Evolutionary conservation across 371 early-diverging fungal genomes (phyloP), one percentile per base, ranked within the genome.

Genomic region (Apophysomyces ossiformis): DNA sequence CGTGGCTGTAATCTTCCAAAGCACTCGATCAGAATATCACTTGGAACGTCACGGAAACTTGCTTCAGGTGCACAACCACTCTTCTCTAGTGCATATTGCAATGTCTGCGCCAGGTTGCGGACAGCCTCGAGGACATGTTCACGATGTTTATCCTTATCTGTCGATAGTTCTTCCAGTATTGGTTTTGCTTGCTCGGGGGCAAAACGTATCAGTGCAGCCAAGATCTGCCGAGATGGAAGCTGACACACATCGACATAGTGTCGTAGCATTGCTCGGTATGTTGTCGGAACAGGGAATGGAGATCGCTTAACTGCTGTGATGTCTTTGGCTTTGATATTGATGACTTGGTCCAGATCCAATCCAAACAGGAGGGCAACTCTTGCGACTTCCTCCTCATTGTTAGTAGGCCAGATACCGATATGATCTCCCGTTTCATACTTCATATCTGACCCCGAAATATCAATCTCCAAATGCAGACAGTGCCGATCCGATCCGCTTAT

Each of bases 371-470:
- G 44, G 36, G 89, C 87, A 37, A 92, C 66, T 37, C 81, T 71
- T 5, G 68, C 63, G 5, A 96, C 93, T 57, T 92, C 89, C 37
- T 75, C 79, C 36, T 90, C 90, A 35, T 87, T 77, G 76, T 96
- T 97, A 38, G 85, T 81, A 2, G 96, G 92, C 86, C 89, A 96
- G 57, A 97, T 80, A 12, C 92, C 97, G 58, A 95, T 81, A 69
- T 97, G 97, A 74, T 97, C 98, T 57, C 98, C 98, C 13, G 95
- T 82, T 61, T 87, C 83, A 74, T 97, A 96, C 21, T 75, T 79
- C 71, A 96, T 76, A 15, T 89, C 90, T 5, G 90, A 85, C 37
- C 88, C 93, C 11, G 80, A 65, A 41, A 96, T 79, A 67, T 95
- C 95, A 7, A 97, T 76, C 63, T 97, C 98, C 63, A 96, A 70